Conservation (phyloP, 1,139 yeast species). For the Magnusiomyces tetraspermus region DNA sequence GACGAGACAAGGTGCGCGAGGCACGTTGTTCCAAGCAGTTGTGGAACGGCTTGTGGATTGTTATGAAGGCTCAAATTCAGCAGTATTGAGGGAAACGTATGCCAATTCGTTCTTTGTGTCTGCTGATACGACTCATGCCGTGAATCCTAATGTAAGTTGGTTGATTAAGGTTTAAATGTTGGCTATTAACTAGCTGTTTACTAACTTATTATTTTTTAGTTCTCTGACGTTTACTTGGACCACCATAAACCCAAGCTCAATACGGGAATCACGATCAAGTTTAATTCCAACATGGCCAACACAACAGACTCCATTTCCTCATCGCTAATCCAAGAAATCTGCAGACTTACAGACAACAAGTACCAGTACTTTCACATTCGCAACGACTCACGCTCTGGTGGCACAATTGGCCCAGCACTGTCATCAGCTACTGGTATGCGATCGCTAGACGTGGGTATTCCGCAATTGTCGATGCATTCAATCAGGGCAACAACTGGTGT, state of each 20-base stretch:
- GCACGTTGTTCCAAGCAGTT: slow-evolving; percentile 72
- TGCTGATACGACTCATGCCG: slow-evolving; percentile 90
- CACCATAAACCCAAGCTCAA: slow-evolving; percentile 65
- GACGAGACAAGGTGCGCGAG: slow-evolving; percentile 89
- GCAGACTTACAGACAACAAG: slow-evolving; percentile 38
- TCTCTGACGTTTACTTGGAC: slow-evolving; percentile 49
- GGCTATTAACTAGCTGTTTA: neutral
- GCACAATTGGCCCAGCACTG: slow-evolving; percentile 69
- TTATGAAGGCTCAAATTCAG: slow-evolving; percentile 40
- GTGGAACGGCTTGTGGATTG: slow-evolving; percentile 54
- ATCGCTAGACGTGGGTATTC: slow-evolving; percentile 67
- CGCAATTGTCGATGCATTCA: slow-evolving; percentile 75
- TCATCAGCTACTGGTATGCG: slow-evolving; percentile 61
- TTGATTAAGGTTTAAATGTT: neutral
- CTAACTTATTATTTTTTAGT: slow-evolving; percentile 23
- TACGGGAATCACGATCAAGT: slow-evolving; percentile 54
- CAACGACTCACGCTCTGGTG: slow-evolving; percentile 66
- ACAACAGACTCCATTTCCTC: slow-evolving; percentile 61
- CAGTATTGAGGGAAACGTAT: slow-evolving; percentile 26
- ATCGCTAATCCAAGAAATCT: slow-evolving; percentile 47
- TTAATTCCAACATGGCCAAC: slow-evolving; percentile 62
- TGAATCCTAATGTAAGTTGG: slow-evolving; percentile 57
- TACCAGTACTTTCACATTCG: slow-evolving; percentile 47
- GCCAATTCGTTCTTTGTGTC: slow-evolving; percentile 74
- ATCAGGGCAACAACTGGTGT: slow-evolving; percentile 68